Evolutionary conservation across 768 basidiomycete species (phyloP), one percentile per base, ranked within the genome.

Genomic region (Asterophora lycoperdoides): DNA sequence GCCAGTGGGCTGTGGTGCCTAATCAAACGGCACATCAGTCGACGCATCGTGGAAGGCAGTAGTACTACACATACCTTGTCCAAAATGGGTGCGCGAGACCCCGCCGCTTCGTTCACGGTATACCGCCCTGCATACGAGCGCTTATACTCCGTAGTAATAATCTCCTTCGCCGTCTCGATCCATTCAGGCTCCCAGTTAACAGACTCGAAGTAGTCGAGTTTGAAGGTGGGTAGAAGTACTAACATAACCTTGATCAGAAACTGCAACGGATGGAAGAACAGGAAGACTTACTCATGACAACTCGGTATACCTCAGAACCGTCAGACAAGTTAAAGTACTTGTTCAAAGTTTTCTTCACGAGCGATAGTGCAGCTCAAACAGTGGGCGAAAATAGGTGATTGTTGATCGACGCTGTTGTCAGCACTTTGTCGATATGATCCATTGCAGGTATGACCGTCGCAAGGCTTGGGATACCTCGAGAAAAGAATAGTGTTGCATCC

Each of bases 141-240:
- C 19, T 61, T 41, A 33, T 42, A 67, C 39, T 60, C 60, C 1
- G 58, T 49, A 1, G 30, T 9, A 6, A 64, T 53, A 13, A 68
- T 55, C 4, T 52, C 46, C 34, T 53, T 37, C 2, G 68, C 63
- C 0, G 53, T 58, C 0, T 55, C 37, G 15, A 70, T 63, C 68
- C 69, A 72, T 8, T 43, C 44, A 0, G 47, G 19, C 2, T 56
- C 49, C 70, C 69, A 72, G 1, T 49, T 38, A 1, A 54, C 45
- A 1, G 44, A 44, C 17, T 56, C 45, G 52, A 72, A 70, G 51
- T 72, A 74, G 10, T 55, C 47, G 2, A 69, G 59, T 53, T 72
- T 72, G 57, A 65, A 57, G 0, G 53, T 46, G 3, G 69, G 69
- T 48, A 71, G 67, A n/a, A 72, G 62, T 17, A 71, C 70, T 73